These are phyloP conservation scores for Stropharia rugosoannulata DNA, from an alignment of 768 basidiomycete species.

Conservation along the genomic window DNA sequence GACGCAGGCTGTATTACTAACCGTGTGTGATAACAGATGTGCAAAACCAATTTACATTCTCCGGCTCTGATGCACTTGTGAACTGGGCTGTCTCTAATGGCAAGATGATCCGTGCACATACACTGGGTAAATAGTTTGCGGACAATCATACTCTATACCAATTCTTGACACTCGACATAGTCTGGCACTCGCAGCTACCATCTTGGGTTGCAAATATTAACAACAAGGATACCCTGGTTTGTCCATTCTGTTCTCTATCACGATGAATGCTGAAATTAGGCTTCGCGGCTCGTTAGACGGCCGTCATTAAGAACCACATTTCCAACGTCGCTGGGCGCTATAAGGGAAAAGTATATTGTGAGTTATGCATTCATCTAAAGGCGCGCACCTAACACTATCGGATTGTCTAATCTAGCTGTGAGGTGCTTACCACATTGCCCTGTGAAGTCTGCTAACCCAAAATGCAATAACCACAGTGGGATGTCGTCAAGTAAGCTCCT, in stretches of 20 bases:
- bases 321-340: slow-evolving; percentile 43
- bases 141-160: slow-evolving; percentile 22
- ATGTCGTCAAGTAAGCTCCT: slow-evolving; percentile 37
- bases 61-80: slow-evolving; percentile 37
- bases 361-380: background rate
- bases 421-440: background rate
- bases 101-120: slow-evolving; percentile 41
- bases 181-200: slow-evolving; percentile 38
- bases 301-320: slow-evolving; percentile 48
- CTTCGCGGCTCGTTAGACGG: slow-evolving; percentile 24
- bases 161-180: slow-evolving; percentile 21
- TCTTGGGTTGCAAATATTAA: slow-evolving; percentile 38
- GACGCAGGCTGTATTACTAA: too few relatives aligned
- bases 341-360: slow-evolving; percentile 44
- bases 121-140: slow-evolving; percentile 23
- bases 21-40: slow-evolving; percentile 16
- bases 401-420: slow-evolving; percentile 6
- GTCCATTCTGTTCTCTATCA: background rate
- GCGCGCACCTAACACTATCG: background rate
- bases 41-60: slow-evolving; percentile 34
- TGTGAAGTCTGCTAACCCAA: background rate
- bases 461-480: slow-evolving; percentile 30
- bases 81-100: slow-evolving; percentile 39
- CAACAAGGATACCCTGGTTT: slow-evolving; percentile 36
- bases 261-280: background rate